Percentiles rank a stretch among this genome's conserved stretches.
Conservation (phyloP, 768 basidiomycete species). For the Russula griseocarnosa region DNA sequence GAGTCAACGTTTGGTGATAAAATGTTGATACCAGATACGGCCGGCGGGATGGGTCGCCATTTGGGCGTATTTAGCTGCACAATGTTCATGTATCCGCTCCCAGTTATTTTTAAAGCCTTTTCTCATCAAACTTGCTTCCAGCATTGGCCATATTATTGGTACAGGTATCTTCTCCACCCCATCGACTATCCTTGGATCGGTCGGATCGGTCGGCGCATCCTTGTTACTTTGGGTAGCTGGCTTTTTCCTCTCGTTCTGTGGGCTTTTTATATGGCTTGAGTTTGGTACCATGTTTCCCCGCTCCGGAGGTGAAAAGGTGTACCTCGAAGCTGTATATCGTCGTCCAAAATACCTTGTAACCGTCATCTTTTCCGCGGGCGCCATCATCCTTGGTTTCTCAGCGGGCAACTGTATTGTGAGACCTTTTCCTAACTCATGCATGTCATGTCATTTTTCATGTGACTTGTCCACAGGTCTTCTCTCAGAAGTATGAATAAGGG, state of each 20-base stretch:
- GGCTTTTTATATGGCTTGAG: constrained; percentile 60
- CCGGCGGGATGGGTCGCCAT: constrained; percentile 57
- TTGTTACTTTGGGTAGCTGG: constrained; percentile 63
- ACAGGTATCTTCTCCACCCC: constrained; percentile 66
- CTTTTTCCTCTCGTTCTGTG: constrained; percentile 54
- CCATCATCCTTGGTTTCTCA: constrained; percentile 45
- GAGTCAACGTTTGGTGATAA: background rate
- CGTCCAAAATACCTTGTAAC: constrained; percentile 48
- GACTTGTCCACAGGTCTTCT: constrained; percentile 33
- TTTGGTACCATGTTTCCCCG: constrained; percentile 62
- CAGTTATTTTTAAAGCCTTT: background rate
- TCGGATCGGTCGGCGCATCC: constrained; percentile 58
- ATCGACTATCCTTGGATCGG: constrained; percentile 52
- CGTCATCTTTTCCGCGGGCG: constrained; percentile 46
- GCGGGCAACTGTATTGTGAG: constrained; percentile 49
- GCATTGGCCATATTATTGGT: constrained; percentile 55
- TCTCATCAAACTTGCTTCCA: constrained; percentile 18
- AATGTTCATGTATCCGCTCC: constrained; percentile 42
- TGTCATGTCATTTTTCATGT: background rate
- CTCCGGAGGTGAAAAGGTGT: constrained; percentile 61
- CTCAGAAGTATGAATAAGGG: constrained; percentile 29
- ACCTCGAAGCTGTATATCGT: constrained; percentile 53
- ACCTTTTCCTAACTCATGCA: background rate
- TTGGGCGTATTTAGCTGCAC: constrained; percentile 55
- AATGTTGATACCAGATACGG: constrained; percentile 37